Evolutionary conservation across 2,329 filamentous ascomycete genomes (phyloP).

Genomic region (Penicillium sp.): DNA sequence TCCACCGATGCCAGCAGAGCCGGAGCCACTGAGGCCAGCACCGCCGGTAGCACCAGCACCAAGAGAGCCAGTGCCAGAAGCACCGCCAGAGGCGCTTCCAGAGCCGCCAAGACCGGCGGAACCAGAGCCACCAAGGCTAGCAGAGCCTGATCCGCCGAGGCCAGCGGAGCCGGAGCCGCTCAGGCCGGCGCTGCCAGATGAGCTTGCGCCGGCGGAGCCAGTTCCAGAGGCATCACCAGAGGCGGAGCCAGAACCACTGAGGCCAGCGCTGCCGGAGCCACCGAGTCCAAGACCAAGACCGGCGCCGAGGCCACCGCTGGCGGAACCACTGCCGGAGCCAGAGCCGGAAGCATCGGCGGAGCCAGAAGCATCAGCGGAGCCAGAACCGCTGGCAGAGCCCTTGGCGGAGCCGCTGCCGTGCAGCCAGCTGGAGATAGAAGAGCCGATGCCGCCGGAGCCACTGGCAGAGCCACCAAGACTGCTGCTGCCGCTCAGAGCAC

Average conservation of each 20-base stretch:
- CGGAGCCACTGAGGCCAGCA: background rate
- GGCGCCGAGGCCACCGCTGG: background rate
- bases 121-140: background rate
- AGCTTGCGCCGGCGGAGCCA: background rate
- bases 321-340: background rate
- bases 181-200: background rate
- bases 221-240: background rate
- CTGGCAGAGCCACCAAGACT: background rate
- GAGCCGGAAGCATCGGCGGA: background rate
- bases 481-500: background rate
- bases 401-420: background rate
- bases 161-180: slow-evolving; percentile 1
- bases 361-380: background rate
- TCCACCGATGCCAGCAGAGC: slow-evolving; percentile 1
- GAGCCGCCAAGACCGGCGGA: background rate
- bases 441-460: slow-evolving; percentile 5
- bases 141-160: background rate
- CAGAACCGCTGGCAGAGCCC: background rate
- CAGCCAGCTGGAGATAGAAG: slow-evolving; percentile 1
- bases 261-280: slow-evolving; percentile 5
- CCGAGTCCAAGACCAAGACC: background rate
- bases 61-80: background rate
- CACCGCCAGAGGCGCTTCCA: background rate
- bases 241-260: background rate
- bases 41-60: slow-evolving; percentile 1